Percentiles rank a stretch among this genome's conserved stretches.
Conservation (phyloP, 1,139 yeast genomes). For the Meyerozyma athensensis region DNA sequence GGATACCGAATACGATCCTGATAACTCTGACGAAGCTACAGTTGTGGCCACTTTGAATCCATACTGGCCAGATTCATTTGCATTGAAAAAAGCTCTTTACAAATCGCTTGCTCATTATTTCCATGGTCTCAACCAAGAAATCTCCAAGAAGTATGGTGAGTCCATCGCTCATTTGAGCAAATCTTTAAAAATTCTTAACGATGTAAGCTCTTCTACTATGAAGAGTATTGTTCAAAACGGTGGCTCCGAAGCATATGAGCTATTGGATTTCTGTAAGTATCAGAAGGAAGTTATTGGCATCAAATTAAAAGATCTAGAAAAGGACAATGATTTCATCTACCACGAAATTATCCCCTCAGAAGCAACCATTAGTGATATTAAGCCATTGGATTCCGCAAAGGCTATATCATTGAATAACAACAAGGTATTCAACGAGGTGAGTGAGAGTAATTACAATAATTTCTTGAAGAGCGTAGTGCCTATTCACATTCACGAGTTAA, state of each 20-base stretch:
- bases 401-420: constrained; percentile 47
- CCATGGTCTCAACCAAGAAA: constrained; percentile 47
- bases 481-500: constrained; percentile 76
- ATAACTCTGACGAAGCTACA: constrained; percentile 22
- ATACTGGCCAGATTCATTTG: constrained; percentile 39
- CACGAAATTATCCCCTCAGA: constrained; percentile 69
- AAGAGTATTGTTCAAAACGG: constrained; percentile 25
- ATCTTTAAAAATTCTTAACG: constrained; percentile 39
- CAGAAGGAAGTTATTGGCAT: constrained; percentile 43
- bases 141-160: constrained; percentile 60
- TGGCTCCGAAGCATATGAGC: constrained; percentile 28
- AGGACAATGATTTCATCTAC: constrained; percentile 87
- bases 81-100: constrained; percentile 47
- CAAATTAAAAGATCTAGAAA: constrained; percentile 48
- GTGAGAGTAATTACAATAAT: constrained; percentile 51
- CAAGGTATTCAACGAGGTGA: constrained; percentile 32
- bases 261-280: constrained; percentile 39
- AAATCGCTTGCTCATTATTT: constrained; percentile 45
- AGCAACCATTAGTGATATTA: constrained; percentile 53
- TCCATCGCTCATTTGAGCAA: constrained; percentile 65
- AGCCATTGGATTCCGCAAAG: constrained; percentile 75
- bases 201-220: constrained; percentile 21
- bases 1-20: constrained; percentile 31
- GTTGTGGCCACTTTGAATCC: constrained; percentile 43
- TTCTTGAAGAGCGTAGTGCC: constrained; percentile 82